Conservation (phyloP, 495 filamentous ascomycete genomes). For the Lindgomyces ingoldianus region DNA sequence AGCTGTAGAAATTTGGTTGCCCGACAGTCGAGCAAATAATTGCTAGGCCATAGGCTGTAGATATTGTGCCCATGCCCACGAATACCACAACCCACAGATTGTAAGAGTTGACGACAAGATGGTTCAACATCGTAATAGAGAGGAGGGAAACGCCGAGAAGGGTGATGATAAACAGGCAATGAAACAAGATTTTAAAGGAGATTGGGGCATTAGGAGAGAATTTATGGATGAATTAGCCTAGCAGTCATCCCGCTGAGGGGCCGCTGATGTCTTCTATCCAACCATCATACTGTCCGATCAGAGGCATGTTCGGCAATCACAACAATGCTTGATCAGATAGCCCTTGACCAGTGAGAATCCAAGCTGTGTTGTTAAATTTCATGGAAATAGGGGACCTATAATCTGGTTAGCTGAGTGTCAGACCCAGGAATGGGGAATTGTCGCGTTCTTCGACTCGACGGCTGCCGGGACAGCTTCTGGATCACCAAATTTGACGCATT, state of each 20-base stretch:
- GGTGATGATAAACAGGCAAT: not conserved
- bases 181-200: not conserved
- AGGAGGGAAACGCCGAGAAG: not conserved
- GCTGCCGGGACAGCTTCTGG: not conserved
- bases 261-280: not conserved
- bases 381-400: not conserved
- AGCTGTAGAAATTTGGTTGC: slow-evolving; percentile 50
- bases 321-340: too few species aligned
- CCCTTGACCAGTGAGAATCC: not conserved
- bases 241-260: not conserved
- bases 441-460: slow-evolving; percentile 3
- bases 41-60: slow-evolving; percentile 54
- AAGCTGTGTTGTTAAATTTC: not conserved
- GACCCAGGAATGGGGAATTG: not conserved
- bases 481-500: not conserved
- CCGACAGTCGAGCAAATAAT: slow-evolving; percentile 57
- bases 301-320: too few species aligned
- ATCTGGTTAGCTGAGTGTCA: not conserved
- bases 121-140: slow-evolving; percentile 25
- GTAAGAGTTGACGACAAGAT: slow-evolving; percentile 40
- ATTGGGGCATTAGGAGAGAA: not conserved
- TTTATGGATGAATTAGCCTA: not conserved
- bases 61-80: slow-evolving; percentile 40
- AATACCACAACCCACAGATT: slow-evolving; percentile 43
- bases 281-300: not conserved